These are phyloP conservation scores for Pecoramyces ruminantium DNA, from an alignment of 192 early-diverging fungal species.

Conservation along the genomic window DNA sequence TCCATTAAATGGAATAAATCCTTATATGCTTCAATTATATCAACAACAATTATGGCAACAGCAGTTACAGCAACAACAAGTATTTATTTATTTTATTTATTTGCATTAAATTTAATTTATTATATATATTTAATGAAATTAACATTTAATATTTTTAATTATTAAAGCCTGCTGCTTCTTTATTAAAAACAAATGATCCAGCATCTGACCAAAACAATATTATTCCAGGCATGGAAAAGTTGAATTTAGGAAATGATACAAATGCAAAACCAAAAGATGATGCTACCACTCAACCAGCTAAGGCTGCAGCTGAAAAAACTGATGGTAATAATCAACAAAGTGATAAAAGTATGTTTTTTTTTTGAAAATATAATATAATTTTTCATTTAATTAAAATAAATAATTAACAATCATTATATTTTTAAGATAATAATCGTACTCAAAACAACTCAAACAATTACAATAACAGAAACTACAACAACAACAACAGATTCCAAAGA, in stretches of 20 bases:
- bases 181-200: not conserved
- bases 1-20: slow-evolving; percentile 3
- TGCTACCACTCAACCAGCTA: not conserved
- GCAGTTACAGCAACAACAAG: slow-evolving; percentile 10
- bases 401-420: not conserved
- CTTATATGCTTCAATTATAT: not conserved
- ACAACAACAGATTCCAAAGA: slow-evolving; percentile 13
- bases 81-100: slow-evolving; percentile 1
- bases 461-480: slow-evolving; percentile 7
- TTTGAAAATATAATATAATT: no score
- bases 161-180: not conserved
- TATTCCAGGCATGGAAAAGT: not conserved
- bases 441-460: slow-evolving; percentile 9
- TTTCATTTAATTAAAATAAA: no score
- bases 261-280: not conserved
- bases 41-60: slow-evolving; percentile 4
- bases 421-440: slow-evolving; percentile 5
- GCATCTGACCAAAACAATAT: not conserved
- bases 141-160: no score
- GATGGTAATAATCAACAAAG: not conserved
- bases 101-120: no score
- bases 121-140: no score
- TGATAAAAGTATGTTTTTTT: not conserved
- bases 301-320: not conserved
- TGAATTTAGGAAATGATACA: not conserved